These are phyloP conservation scores for Candida nonsorbophila DNA, from an alignment of 805 yeast genomes.

Conservation along the genomic window DNA sequence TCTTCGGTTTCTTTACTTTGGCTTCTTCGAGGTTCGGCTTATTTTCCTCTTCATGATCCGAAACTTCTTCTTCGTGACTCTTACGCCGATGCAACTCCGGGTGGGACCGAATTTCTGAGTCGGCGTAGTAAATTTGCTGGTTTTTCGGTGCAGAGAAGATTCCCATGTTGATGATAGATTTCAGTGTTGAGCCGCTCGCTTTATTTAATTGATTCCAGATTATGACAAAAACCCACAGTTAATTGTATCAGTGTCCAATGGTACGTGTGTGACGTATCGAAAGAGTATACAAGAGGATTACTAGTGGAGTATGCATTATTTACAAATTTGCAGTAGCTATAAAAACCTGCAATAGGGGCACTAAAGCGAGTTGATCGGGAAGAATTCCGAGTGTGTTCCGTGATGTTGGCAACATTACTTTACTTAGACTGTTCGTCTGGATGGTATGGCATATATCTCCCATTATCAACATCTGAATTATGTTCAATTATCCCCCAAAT, in stretches of 20 bases:
- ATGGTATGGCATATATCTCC: conserved; percentile 50
- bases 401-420: no score
- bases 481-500: conserved; percentile 78
- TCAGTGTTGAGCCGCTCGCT: neutral
- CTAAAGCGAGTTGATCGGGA: no score
- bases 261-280: no score
- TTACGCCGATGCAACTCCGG: conserved; percentile 7
- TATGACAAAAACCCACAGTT: no score
- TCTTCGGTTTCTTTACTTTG: conserved; percentile 6
- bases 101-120: conserved; percentile 8
- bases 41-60: neutral
- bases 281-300: no score
- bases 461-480: conserved; percentile 62
- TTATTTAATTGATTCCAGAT: no score
- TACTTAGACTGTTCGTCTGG: no score
- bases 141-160: conserved; percentile 10
- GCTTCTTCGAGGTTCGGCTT: conserved; percentile 3
- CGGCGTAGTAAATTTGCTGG: conserved; percentile 5
- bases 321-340: no score
- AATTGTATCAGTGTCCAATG: no score
- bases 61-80: conserved; percentile 1
- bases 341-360: no score
- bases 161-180: conserved; percentile 7
- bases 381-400: no score
- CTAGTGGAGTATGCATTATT: no score